These are phyloP conservation scores for Aspergillus brunneoviolaceus DNA, from an alignment of 2,329 filamentous ascomycete species.

Conservation along the genomic window DNA sequence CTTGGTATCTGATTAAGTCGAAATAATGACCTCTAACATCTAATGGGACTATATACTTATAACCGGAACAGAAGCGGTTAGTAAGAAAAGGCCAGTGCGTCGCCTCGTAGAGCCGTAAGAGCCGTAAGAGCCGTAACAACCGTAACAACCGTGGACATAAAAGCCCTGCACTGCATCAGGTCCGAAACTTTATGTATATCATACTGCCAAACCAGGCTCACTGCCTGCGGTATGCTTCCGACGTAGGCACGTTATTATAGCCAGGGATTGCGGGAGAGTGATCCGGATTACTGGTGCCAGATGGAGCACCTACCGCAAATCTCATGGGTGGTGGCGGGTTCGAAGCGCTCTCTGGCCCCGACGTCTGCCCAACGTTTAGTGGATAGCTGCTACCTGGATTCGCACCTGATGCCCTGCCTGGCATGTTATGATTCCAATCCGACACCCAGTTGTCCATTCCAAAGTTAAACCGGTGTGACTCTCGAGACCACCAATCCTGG, in stretches of 20 bases:
- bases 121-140: neutral
- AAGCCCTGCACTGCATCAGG: neutral
- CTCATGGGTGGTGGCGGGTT: conserved; percentile 10
- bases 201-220: neutral
- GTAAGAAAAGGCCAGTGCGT: neutral
- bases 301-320: conserved; percentile 6
- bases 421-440: conserved; percentile 27
- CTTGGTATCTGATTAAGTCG: no score
- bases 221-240: neutral
- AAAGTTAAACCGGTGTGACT: conserved; percentile 60
- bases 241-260: neutral
- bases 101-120: neutral
- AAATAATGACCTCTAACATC: neutral
- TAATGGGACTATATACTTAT: neutral
- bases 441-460: conserved; percentile 63
- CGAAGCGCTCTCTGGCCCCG: conserved; percentile 9
- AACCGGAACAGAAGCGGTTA: neutral
- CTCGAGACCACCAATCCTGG: conserved; percentile 64
- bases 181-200: neutral
- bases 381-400: conserved; percentile 13
- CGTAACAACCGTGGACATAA: neutral
- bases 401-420: conserved; percentile 13
- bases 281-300: conserved; percentile 4
- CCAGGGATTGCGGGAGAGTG: conserved; percentile 7
- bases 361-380: conserved; percentile 9